phyloP scores from a whole-genome alignment of 129 eudicot genomes.

The Chrysanthemum makinoi region DNA sequence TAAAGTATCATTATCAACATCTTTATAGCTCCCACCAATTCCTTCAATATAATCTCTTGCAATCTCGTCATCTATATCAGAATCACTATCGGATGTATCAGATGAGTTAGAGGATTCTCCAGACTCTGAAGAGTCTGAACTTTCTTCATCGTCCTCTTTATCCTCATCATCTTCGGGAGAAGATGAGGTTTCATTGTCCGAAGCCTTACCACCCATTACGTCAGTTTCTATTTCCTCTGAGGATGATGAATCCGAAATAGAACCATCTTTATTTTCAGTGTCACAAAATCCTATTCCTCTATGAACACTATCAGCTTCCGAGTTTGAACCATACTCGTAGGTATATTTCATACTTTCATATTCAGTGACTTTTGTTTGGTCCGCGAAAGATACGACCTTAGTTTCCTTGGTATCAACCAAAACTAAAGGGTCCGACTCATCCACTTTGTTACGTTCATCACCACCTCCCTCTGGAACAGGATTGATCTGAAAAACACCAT shows the following conservation, averaged over 20 bases:
- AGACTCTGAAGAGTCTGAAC: slow-evolving; percentile 51
- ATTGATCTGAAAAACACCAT: slow-evolving; percentile 42
- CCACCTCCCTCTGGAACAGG: slow-evolving; percentile 28
- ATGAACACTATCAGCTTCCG: slow-evolving; percentile 52
- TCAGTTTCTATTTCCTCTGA: slow-evolving; percentile 60
- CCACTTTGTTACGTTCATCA: slow-evolving; percentile 33
- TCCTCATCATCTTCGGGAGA: slow-evolving; percentile 46
- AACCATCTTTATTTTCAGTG: slow-evolving; percentile 38
- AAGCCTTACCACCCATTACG: background rate
- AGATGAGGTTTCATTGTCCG: slow-evolving; percentile 6
- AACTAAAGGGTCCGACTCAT: slow-evolving; percentile 41
- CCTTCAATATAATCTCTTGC: slow-evolving; percentile 84
- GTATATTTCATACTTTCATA: slow-evolving; percentile 36
- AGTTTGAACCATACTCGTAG: slow-evolving; percentile 45
- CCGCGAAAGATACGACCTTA: slow-evolving; percentile 47
- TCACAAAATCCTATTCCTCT: slow-evolving; percentile 79
- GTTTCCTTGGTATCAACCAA: slow-evolving; percentile 47
- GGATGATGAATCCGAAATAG: slow-evolving; percentile 41
- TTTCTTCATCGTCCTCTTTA: slow-evolving; percentile 44
- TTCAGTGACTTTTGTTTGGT: slow-evolving; percentile 44
- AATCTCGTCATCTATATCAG: slow-evolving; percentile 74
- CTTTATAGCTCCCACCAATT: slow-evolving; percentile 59
- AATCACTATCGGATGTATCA: slow-evolving; percentile 61
- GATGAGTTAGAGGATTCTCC: slow-evolving; percentile 54
- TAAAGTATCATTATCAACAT: slow-evolving; percentile 48